A percentile compares a stretch with the other conserved stretches of the same genome.
Conservation (phyloP, 1,139 yeast species). For the Geotrichum carabidarum region DNA sequence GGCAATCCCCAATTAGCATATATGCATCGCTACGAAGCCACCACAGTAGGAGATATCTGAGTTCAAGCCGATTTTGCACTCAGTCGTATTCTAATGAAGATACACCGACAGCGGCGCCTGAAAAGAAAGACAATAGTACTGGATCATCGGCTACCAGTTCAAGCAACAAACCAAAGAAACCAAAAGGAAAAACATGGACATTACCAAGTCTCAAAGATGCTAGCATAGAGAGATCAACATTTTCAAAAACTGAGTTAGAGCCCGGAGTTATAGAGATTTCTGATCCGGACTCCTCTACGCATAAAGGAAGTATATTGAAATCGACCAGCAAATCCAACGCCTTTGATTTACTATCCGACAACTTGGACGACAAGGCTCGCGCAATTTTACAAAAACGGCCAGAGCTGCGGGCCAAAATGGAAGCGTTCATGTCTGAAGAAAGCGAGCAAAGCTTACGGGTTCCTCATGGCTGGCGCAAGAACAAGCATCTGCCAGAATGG, state of each 20-base stretch:
- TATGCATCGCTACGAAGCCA: too few species aligned
- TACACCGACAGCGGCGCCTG: too few species aligned
- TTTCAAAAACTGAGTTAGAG: neutral
- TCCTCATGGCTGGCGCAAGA: conserved; percentile 44
- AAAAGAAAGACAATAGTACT: too few species aligned
- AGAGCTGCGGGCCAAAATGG: conserved; percentile 10
- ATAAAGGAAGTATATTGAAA: neutral
- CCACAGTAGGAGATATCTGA: too few species aligned
- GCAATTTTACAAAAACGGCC: conserved; percentile 15
- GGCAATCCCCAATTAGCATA: too few species aligned
- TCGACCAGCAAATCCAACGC: too few species aligned
- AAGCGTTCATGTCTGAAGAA: conserved; percentile 1
- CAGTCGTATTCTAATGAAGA: too few species aligned
- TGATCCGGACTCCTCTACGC: neutral
- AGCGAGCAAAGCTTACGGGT: conserved; percentile 25
- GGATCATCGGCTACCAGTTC: neutral
- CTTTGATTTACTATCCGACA: neutral
- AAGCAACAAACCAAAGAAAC: conserved; percentile 1
- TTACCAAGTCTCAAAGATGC: conserved; percentile 4
- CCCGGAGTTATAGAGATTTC: neutral
- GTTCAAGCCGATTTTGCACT: too few species aligned
- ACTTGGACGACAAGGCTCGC: conserved; percentile 16
- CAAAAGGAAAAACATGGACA: conserved; percentile 1
- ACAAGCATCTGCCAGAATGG: conserved; percentile 53
- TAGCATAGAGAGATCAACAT: neutral